Evolutionary conservation across 108 stramenopile species (phyloP).

Genomic region (Skeletonema tropicum): DNA sequence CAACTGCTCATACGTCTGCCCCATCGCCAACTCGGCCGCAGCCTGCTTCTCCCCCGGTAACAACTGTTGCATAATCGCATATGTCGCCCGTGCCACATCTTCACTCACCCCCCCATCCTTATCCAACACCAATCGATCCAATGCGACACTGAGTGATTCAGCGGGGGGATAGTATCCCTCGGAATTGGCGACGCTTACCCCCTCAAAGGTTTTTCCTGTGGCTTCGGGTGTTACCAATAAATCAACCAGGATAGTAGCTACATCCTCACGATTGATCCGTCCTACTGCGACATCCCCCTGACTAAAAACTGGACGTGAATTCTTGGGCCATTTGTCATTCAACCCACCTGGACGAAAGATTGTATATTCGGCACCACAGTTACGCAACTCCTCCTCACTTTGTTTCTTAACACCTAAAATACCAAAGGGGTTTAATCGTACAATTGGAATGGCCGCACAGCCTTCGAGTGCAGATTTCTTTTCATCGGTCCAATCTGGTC

Average conservation of each 20-base stretch:
- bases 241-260: slow-evolving; percentile 78
- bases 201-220: slow-evolving; percentile 93
- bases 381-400: slow-evolving; percentile 70
- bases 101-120: slow-evolving; percentile 49
- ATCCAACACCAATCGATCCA: slow-evolving; percentile 45
- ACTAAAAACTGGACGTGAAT: slow-evolving; percentile 83
- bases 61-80: slow-evolving; percentile 77
- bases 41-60: slow-evolving; percentile 89
- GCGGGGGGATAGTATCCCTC: slow-evolving; percentile 72
- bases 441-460: slow-evolving; percentile 91
- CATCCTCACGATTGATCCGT: slow-evolving; percentile 89
- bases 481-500: slow-evolving; percentile 70
- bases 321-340: slow-evolving; percentile 88
- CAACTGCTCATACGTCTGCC: slow-evolving; percentile 87
- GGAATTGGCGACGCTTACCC: slow-evolving; percentile 67
- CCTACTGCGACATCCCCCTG: slow-evolving; percentile 92
- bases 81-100: slow-evolving; percentile 59
- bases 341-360: slow-evolving; percentile 91
- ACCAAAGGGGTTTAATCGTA: slow-evolving; percentile 91
- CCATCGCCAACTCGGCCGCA: slow-evolving; percentile 79
- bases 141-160: slow-evolving; percentile 40
- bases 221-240: slow-evolving; percentile 70
- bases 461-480: slow-evolving; percentile 69
- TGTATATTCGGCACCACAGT: slow-evolving; percentile 74
- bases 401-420: slow-evolving; percentile 87